These are phyloP conservation scores for Tuber umbilicatum DNA, from an alignment of 495 filamentous ascomycete genomes.

Conservation along the genomic window DNA sequence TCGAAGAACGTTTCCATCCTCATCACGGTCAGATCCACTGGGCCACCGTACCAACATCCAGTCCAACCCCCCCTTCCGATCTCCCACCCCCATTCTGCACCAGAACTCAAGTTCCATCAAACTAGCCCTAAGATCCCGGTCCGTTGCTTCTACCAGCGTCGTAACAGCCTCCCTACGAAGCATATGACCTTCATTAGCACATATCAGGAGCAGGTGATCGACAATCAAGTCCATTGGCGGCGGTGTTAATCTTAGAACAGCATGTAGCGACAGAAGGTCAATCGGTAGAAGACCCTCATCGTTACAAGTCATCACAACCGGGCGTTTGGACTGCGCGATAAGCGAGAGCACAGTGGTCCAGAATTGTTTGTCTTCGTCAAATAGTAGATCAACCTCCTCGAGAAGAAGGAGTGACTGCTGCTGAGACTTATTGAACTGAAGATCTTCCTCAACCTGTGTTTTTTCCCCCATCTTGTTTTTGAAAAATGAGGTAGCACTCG, in stretches of 20 bases:
- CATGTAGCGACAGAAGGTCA: conserved; percentile 64
- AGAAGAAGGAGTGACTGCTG: conserved; percentile 92
- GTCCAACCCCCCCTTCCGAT: conserved; percentile 74
- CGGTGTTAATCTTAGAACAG: conserved; percentile 71
- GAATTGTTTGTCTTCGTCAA: conserved; percentile 90
- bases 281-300: conserved; percentile 71
- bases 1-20: conserved; percentile 58
- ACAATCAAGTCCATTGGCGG: conserved; percentile 63
- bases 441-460: conserved; percentile 23
- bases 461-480: conserved; percentile 31
- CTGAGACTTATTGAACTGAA: conserved; percentile 53
- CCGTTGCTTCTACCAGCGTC: conserved; percentile 60
- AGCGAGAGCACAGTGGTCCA: conserved; percentile 75
- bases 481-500: conserved; percentile 77
- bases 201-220: conserved; percentile 75
- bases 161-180: conserved; percentile 60
- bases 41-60: conserved; percentile 82
- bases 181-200: conserved; percentile 85
- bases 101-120: conserved; percentile 89
- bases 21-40: conserved; percentile 59
- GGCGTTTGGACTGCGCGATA: conserved; percentile 75
- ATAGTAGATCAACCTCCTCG: conserved; percentile 90
- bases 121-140: conserved; percentile 67
- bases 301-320: conserved; percentile 91
- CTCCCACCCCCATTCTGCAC: conserved; percentile 95